Conservation (phyloP, 1,284 basidiomycete species). For the Marasmius oreades region DNA sequence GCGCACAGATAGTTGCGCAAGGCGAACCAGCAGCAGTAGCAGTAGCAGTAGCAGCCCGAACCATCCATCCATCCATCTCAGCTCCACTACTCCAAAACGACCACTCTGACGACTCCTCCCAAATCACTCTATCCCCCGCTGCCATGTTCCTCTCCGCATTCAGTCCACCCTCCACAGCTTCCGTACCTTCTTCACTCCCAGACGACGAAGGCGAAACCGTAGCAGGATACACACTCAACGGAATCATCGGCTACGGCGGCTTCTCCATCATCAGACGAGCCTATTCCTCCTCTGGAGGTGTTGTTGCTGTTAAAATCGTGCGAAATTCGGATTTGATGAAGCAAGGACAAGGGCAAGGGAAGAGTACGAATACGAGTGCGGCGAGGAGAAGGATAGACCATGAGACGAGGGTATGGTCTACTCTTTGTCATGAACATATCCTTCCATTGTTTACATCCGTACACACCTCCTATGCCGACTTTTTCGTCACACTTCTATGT, state of each 20-base stretch:
- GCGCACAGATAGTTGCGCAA: neutral
- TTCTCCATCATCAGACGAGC: conserved; percentile 86
- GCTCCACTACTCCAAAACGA: conserved; percentile 13
- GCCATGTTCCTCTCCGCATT: conserved; percentile 78
- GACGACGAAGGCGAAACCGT: conserved; percentile 61
- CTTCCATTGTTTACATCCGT: conserved; percentile 71
- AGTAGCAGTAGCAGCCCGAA: no score
- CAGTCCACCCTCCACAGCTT: conserved; percentile 30
- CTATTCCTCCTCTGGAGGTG: conserved; percentile 59
- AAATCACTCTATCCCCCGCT: conserved; percentile 54
- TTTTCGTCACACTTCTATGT: conserved; percentile 81
- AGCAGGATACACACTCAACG: conserved; percentile 75
- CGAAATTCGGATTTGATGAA: conserved; percentile 50
- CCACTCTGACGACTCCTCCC: no score
- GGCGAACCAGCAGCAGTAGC: neutral
- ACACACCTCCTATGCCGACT: conserved; percentile 69
- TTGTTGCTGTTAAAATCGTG: conserved; percentile 83
- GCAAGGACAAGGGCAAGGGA: no score
- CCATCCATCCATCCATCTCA: neutral
- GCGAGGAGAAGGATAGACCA: conserved; percentile 63
- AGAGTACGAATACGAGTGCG: conserved; percentile 40
- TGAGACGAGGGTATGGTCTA: conserved; percentile 79
- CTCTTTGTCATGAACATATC: conserved; percentile 73
- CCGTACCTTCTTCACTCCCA: conserved; percentile 28
- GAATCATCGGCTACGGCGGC: conserved; percentile 78